Evolutionary conservation across 176 grass and related monocot species (phyloP).

Genomic region (Eragrostis curvula): DNA sequence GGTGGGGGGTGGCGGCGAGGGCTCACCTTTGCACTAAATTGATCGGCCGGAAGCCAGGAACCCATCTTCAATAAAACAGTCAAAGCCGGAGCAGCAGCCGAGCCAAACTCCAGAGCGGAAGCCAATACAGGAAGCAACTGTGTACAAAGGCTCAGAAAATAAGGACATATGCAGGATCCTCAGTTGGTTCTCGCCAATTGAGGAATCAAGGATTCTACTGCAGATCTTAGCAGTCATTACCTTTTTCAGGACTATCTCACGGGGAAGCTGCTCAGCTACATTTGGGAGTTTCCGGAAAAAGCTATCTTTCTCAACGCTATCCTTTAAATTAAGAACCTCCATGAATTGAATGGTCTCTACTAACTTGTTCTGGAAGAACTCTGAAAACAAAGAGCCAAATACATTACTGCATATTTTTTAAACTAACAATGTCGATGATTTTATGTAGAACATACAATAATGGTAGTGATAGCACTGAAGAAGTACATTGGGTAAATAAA

Average conservation of each 20-base stretch:
- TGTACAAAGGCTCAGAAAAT: constrained; percentile 38
- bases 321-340: constrained; percentile 97
- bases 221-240: constrained; percentile 46
- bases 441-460: background rate
- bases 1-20: too few species aligned
- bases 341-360: constrained; percentile 99
- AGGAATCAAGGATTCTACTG: constrained; percentile 12
- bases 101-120: constrained; percentile 95
- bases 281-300: constrained; percentile 99
- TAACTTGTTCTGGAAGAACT: constrained; percentile 99
- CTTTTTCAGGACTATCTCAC: constrained; percentile 98
- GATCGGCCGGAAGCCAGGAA: constrained; percentile 84
- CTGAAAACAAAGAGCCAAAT: constrained; percentile 59
- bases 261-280: constrained; percentile 92
- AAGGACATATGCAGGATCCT: background rate
- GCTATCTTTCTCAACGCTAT: constrained; percentile 94
- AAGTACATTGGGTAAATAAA: background rate
- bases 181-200: background rate
- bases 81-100: constrained; percentile 96
- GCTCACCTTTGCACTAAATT: constrained; percentile 84
- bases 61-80: constrained; percentile 96
- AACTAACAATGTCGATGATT: constrained; percentile 4
- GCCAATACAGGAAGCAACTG: constrained; percentile 92
- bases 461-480: constrained; percentile 15
- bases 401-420: constrained; percentile 3